These are phyloP conservation scores for Diplodia mutila DNA, from an alignment of 2,329 filamentous ascomycete species.

Conservation along the genomic window DNA sequence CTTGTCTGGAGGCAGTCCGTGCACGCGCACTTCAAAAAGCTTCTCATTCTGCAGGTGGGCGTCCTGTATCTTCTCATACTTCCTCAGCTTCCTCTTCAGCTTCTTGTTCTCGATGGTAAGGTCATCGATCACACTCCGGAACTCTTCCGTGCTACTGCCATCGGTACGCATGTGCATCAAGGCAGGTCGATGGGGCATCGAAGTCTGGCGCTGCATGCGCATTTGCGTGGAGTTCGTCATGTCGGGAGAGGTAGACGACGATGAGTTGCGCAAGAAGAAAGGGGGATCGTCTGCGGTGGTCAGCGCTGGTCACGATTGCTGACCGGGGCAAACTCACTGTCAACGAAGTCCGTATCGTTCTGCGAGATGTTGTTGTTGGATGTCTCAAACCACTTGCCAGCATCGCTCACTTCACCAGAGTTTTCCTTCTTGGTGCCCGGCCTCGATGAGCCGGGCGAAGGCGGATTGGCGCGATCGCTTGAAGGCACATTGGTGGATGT, in stretches of 20 bases:
- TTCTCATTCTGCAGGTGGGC: constrained; percentile 73
- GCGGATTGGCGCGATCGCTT: constrained; percentile 39
- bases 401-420: constrained; percentile 57
- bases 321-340: constrained; percentile 29
- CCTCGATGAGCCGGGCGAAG: constrained; percentile 45
- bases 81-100: constrained; percentile 72
- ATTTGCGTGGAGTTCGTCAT: constrained; percentile 30
- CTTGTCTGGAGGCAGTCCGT: constrained; percentile 71
- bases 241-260: constrained; percentile 49
- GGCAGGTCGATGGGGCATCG: constrained; percentile 30
- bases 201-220: constrained; percentile 31
- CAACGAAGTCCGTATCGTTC: constrained; percentile 27
- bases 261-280: constrained; percentile 51
- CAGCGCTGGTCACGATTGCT: not conserved
- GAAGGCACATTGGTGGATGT: constrained; percentile 19
- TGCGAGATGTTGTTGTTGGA: constrained; percentile 53
- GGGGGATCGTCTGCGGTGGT: constrained; percentile 44
- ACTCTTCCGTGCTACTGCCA: constrained; percentile 72
- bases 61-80: constrained; percentile 69
- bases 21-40: constrained; percentile 80
- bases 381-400: constrained; percentile 56
- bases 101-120: constrained; percentile 82
- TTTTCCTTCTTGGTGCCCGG: constrained; percentile 43
- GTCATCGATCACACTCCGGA: constrained; percentile 83
- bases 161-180: constrained; percentile 45